Base-by-base conservation (phyloP, 2,329 filamentous ascomycete genomes). In the Aspergillus fructus region DNA sequence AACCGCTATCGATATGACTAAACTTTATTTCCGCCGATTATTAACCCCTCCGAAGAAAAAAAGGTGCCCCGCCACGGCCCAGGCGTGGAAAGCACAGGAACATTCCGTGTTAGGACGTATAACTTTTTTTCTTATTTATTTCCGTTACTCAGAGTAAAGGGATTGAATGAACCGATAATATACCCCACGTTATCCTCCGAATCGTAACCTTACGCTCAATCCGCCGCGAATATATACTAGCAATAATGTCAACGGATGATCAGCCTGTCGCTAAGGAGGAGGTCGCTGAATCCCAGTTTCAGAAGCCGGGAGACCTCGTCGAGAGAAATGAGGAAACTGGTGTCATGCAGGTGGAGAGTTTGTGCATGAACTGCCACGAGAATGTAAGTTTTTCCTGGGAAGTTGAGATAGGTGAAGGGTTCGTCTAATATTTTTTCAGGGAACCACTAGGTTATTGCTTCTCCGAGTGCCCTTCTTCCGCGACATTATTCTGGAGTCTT, bases 401-500 rank as follows among this genome's bases (percentile, higher is more conserved):
- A 41, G n/a, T 12, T n/a, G 23, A 46, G 24, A 34, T 11, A 24
- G 49, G 19, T 19, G 51, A 49, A 48, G 17, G 11, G 12, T 17
- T 9, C 4, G 8, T 1, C 56, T 63, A 56, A 72, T 45, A 40
- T 2, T 13, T n/a, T 17, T 39, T 5, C 60, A 96, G 90, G 94
- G 94, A 68, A 85, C 81, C 1, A 99, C 94, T 13, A 85, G 89
- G 58, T 84, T 99, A 21, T 86, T 99, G 43, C 86, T 99, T 54
- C 96, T 96, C 15, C 86, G 87, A 63, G 97, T 99, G 55, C 94
- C 94, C 15, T 97, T 91, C 82, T 99, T 99, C 81, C 91, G 92
- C 78, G 93, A 99, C 75, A 88, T 99, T 62, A 91, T 99, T 68
- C 85, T 99, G 75, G 96, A 97, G 88, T 97, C 93, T 61, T 99